These are phyloP conservation scores for Talaromyces adpressus DNA, from an alignment of 495 filamentous ascomycete genomes.

Conservation along the genomic window DNA sequence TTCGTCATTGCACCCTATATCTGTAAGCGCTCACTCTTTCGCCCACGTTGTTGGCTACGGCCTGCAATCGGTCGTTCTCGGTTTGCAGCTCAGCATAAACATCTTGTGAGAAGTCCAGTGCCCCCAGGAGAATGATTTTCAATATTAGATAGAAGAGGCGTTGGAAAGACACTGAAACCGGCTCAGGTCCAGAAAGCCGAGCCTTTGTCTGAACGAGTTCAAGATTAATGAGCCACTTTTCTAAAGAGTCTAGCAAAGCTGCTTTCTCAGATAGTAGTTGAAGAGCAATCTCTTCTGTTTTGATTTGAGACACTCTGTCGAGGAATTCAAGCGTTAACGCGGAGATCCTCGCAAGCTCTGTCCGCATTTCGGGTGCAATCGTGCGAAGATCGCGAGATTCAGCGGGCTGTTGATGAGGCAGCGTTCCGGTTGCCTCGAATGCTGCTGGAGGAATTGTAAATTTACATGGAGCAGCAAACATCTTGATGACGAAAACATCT, in stretches of 20 bases:
- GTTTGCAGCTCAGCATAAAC: slow-evolving; percentile 19
- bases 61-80: slow-evolving; percentile 24
- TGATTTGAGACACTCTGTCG: slow-evolving; percentile 22
- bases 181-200: slow-evolving; percentile 15
- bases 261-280: slow-evolving; percentile 25
- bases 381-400: slow-evolving; percentile 16
- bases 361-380: slow-evolving; percentile 28
- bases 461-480: slow-evolving; percentile 31
- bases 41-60: slow-evolving; percentile 20
- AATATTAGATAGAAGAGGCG: slow-evolving; percentile 27
- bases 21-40: slow-evolving; percentile 21
- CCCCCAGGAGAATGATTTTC: slow-evolving; percentile 25
- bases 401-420: slow-evolving; percentile 17
- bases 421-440: slow-evolving; percentile 15
- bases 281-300: slow-evolving; percentile 21
- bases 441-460: slow-evolving; percentile 22
- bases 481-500: slow-evolving; percentile 32
- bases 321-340: slow-evolving; percentile 26
- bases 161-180: slow-evolving; percentile 27
- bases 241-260: slow-evolving; percentile 23
- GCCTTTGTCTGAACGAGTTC: slow-evolving; percentile 20
- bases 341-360: slow-evolving; percentile 25
- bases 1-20: slow-evolving; percentile 14
- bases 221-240: slow-evolving; percentile 25
- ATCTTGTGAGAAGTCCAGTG: slow-evolving; percentile 22